Evolutionary conservation across 2,329 filamentous ascomycete species (phyloP), one percentile per base, ranked within the genome.

Genomic region (Apiospora pterosperma): DNA sequence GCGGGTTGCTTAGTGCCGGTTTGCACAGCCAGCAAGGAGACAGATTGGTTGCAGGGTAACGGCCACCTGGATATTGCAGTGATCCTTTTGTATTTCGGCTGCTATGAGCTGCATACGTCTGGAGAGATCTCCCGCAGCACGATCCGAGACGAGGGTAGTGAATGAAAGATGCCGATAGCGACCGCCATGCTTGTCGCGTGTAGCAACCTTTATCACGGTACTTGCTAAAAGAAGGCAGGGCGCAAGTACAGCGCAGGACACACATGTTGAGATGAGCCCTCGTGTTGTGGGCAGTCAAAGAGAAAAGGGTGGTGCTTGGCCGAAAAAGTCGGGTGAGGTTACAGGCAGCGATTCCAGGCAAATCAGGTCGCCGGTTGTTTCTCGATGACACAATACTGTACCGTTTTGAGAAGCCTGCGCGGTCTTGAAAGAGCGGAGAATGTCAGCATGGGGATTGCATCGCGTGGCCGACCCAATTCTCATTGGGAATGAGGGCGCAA

Each of bases 401-500:
- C 48, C 48, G 48, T 34, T 34, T 34, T 34, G 48, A 55, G 48
- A 55, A 55, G 48, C 16, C 48, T 55, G 48, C 48, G 48, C 14
- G 31, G 48, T 55, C 48, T 55, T 55, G 48, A n/a, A 55, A 55
- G 48, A 55, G 48, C 48, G 48, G 48, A 55, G 48, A 34, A 28
- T 7, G 48, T 55, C 28, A 55, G 48, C 48, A 55, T 55, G 28
- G 48, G 34, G 48, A 55, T 55, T 55, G 48, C 48, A 55, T 55
- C 48, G 41, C 41, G 28, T 55, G 48, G 48, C 19, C 48, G 48
- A 19, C 48, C 48, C 25, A n/a, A 52, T 25, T 52, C 48, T 34
- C 48, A 55, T 55, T 55, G 48, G 48, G 28, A 19, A 55, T 19
- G 28, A 55, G 28, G 48, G 48, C 25, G 16, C 48, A 55, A 55